phyloP scores from a whole-genome alignment of 352 stramenopile genomes.

The Globisporangium radiosum region DNA sequence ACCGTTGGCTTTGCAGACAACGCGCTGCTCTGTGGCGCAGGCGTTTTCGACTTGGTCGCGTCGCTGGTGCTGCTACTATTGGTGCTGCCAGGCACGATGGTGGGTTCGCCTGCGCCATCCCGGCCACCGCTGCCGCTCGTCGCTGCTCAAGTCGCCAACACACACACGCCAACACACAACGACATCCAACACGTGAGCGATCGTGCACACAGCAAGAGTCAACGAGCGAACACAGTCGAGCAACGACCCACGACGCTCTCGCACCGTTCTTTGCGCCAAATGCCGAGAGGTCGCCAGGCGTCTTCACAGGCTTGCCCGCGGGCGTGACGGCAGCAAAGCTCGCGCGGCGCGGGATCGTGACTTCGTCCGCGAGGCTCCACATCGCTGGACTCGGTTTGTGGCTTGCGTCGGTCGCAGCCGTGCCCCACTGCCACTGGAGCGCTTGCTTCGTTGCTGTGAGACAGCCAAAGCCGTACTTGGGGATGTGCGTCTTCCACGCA shows the following conservation, averaged over 20 bases:
- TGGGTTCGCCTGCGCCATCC: constrained; percentile 1
- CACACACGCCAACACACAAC: neutral
- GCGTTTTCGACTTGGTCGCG: neutral
- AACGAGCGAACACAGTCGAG: neutral
- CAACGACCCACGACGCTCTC: neutral
- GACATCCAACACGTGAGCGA: neutral
- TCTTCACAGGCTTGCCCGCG: constrained; percentile 36
- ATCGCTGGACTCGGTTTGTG: constrained; percentile 33
- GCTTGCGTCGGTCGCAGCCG: constrained; percentile 34
- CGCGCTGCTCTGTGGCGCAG: neutral
- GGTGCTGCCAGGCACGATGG: neutral
- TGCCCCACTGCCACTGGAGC: constrained; percentile 59
- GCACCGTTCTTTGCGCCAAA: constrained; percentile 22
- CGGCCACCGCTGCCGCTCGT: constrained; percentile 10
- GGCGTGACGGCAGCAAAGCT: constrained; percentile 17
- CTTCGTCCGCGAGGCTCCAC: constrained; percentile 39
- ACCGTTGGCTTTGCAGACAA: neutral
- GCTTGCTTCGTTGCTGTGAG: constrained; percentile 46
- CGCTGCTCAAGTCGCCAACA: neutral
- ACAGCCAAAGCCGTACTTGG: constrained; percentile 73
- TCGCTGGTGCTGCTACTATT: neutral
- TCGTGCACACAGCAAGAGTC: neutral
- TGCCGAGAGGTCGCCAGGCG: constrained; percentile 22
- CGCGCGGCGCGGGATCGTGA: constrained; percentile 36
- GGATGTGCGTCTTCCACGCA: constrained; percentile 50